Percentiles rank a stretch among this genome's conserved stretches.
These are phyloP conservation scores for Linnemannia elongata DNA, from an alignment of 192 early-diverging fungal genomes.

Conservation along the genomic window DNA sequence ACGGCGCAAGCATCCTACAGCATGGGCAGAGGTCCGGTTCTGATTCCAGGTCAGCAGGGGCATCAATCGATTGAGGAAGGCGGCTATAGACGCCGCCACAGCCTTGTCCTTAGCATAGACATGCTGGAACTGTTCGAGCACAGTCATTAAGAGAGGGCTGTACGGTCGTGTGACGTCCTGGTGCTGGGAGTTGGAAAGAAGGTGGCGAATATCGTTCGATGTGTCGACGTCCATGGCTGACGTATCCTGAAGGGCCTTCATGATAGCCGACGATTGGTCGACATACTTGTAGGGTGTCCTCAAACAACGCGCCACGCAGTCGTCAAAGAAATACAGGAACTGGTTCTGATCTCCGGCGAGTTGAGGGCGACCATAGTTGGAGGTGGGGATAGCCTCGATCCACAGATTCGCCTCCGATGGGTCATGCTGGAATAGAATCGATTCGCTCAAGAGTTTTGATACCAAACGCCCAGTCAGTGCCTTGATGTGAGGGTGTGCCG, in stretches of 20 bases:
- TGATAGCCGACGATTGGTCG: conserved; percentile 64
- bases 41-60: conserved; percentile 55
- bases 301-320: conserved; percentile 70
- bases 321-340: conserved; percentile 75
- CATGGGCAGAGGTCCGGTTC: conserved; percentile 41
- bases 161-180: conserved; percentile 55
- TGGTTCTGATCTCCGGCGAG: conserved; percentile 43
- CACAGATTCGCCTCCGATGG: conserved; percentile 69
- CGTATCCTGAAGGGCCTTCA: conserved; percentile 57
- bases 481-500: conserved; percentile 61
- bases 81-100: conserved; percentile 27
- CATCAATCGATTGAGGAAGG: conserved; percentile 56
- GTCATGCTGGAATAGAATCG: conserved; percentile 71
- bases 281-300: conserved; percentile 73
- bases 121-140: conserved; percentile 61
- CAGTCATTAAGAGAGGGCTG: conserved; percentile 64
- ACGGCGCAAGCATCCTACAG: conserved; percentile 31
- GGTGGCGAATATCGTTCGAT: conserved; percentile 18
- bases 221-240: conserved; percentile 3
- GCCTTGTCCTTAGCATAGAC: conserved; percentile 47
- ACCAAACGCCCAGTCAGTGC: conserved; percentile 59
- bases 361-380: conserved; percentile 37
- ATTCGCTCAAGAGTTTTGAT: conserved; percentile 63
- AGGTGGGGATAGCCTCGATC: conserved; percentile 67
- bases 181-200: conserved; percentile 15